phyloP scores from a whole-genome alignment of 2,329 filamentous ascomycete genomes.

The Epichloe festucae region DNA sequence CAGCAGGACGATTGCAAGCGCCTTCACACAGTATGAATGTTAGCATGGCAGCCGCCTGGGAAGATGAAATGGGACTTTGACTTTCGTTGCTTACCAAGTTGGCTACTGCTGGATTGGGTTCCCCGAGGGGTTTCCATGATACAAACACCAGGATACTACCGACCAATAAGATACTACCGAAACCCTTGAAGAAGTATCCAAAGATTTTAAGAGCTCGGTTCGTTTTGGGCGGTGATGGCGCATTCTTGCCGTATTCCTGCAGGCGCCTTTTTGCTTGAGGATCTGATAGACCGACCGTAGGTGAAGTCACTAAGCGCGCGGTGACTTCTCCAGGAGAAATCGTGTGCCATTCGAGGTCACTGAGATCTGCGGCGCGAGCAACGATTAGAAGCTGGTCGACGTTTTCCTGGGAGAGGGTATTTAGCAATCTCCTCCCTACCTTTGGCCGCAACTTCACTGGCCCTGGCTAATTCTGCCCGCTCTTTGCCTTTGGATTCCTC shows the following conservation, averaged over 20 bases:
- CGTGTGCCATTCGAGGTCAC: conserved; percentile 55
- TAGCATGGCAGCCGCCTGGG: neutral
- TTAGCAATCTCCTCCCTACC: conserved; percentile 17
- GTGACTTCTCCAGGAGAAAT: conserved; percentile 45
- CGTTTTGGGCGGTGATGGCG: conserved; percentile 51
- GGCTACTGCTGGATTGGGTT: conserved; percentile 50
- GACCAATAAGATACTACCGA: conserved; percentile 56
- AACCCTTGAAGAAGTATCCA: conserved; percentile 66
- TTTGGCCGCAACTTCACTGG: conserved; percentile 31
- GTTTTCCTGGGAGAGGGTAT: no score
- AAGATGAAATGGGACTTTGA: neutral
- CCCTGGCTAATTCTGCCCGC: conserved; percentile 23
- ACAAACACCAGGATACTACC: conserved; percentile 62
- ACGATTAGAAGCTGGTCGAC: neutral
- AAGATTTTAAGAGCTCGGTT: conserved; percentile 43
- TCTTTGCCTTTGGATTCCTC: conserved; percentile 38
- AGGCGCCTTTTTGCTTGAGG: conserved; percentile 43
- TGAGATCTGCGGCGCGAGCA: conserved; percentile 33
- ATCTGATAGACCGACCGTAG: conserved; percentile 43
- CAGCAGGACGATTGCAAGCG: conserved; percentile 59
- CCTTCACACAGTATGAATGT: conserved; percentile 17
- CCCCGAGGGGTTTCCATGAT: conserved; percentile 61
- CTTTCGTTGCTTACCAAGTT: conserved; percentile 32
- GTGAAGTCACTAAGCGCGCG: conserved; percentile 43
- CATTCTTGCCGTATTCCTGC: conserved; percentile 52